Evolutionary conservation across 768 basidiomycete genomes (phyloP).

Genomic region (Myochromella boudieri): DNA sequence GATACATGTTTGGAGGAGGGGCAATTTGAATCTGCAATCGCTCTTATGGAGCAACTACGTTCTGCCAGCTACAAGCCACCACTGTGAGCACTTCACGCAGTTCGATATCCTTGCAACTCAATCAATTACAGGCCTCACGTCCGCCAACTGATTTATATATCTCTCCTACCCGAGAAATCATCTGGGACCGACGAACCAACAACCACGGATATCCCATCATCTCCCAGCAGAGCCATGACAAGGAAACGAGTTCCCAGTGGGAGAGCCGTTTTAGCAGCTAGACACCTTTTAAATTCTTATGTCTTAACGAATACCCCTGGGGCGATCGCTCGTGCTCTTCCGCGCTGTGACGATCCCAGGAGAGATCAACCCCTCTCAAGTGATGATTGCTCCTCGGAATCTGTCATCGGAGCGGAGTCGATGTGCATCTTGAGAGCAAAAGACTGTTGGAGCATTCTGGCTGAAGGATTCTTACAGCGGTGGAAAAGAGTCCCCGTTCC

Average conservation of each 20-base stretch:
- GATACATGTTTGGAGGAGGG: conserved; percentile 78
- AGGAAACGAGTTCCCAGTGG: conserved; percentile 39
- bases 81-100: conserved; percentile 39
- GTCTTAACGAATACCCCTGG: conserved; percentile 55
- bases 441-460: conserved; percentile 63
- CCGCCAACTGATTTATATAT: conserved; percentile 67
- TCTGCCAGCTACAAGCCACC: conserved; percentile 57
- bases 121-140: conserved; percentile 46
- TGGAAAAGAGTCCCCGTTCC: conserved; percentile 26
- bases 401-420: conserved; percentile 55
- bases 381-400: conserved; percentile 46
- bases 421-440: conserved; percentile 51
- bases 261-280: conserved; percentile 49
- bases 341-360: conserved; percentile 38
- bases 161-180: conserved; percentile 54
- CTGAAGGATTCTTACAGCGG: conserved; percentile 49
- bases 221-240: conserved; percentile 50
- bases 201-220: conserved; percentile 29
- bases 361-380: conserved; percentile 13
- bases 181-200: conserved; percentile 23
- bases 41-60: conserved; percentile 60
- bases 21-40: conserved; percentile 69
- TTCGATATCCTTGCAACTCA: neutral
- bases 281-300: conserved; percentile 54
- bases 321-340: conserved; percentile 54